Conservation (phyloP, 2,329 filamentous ascomycete species). For the Fusarium scirpi region DNA sequence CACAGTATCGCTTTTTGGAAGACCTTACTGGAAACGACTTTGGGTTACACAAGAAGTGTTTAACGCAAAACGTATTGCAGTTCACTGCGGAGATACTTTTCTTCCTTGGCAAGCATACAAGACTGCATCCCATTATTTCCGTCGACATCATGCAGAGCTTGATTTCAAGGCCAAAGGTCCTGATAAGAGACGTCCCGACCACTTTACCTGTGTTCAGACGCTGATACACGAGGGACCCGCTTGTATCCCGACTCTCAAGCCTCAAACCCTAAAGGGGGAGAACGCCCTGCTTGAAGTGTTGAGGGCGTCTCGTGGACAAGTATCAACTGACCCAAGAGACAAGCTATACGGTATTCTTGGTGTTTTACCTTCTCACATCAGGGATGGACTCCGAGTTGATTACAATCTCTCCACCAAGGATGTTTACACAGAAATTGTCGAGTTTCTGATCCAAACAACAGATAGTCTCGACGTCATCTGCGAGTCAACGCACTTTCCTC, state of each 20-base stretch:
- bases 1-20: constrained; percentile 21
- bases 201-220: constrained; percentile 21
- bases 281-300: constrained; percentile 17
- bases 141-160: constrained; percentile 3
- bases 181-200: background rate
- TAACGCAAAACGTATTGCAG: constrained; percentile 10
- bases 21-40: constrained; percentile 27
- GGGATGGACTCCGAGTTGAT: constrained; percentile 2
- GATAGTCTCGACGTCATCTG: constrained; percentile 22
- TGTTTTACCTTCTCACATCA: constrained; percentile 2
- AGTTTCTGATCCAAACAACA: constrained; percentile 29
- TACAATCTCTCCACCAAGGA: constrained; percentile 29
- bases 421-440: constrained; percentile 25
- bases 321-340: constrained; percentile 24
- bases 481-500: constrained; percentile 25
- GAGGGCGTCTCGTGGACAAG: constrained; percentile 16
- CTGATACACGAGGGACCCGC: constrained; percentile 20
- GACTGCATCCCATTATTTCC: background rate
- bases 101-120: constrained; percentile 22
- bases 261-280: background rate
- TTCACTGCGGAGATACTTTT: constrained; percentile 14
- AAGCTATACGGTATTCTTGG: constrained; percentile 26
- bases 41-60: constrained; percentile 33
- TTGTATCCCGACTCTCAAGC: constrained; percentile 4
- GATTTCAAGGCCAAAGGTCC: constrained; percentile 2